A percentile compares a stretch with the other conserved stretches of the same genome.
These are phyloP conservation scores for Pistacia integerrima DNA, from an alignment of 345 rosid genomes.

Conservation along the genomic window DNA sequence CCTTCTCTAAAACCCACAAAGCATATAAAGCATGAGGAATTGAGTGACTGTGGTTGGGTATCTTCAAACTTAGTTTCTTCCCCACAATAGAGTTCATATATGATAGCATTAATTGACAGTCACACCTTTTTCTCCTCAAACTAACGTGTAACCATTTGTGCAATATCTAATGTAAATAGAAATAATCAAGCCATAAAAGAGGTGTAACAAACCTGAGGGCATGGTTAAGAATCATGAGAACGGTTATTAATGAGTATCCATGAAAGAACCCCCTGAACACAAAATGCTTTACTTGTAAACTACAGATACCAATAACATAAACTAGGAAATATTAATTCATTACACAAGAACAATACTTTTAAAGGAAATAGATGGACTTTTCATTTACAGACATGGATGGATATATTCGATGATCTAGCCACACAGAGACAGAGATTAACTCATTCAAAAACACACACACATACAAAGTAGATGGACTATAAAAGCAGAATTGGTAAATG, in stretches of 20 bases:
- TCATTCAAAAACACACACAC: background rate
- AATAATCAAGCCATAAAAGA: constrained; percentile 20
- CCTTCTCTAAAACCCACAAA: too few relatives aligned
- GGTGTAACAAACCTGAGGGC: constrained; percentile 75
- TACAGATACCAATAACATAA: constrained; percentile 2
- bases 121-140: too few relatives aligned
- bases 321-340: constrained; percentile 4
- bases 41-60: background rate
- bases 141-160: background rate
- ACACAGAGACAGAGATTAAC: background rate
- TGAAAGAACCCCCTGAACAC: constrained; percentile 91
- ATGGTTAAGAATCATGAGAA: constrained; percentile 94
- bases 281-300: constrained; percentile 9
- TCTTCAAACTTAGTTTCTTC: background rate
- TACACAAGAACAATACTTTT: background rate
- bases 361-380: background rate
- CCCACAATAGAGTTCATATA: background rate
- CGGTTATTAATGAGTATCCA: constrained; percentile 81
- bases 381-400: background rate
- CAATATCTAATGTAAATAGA: constrained; percentile 8
- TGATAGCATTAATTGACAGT: background rate
- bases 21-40: background rate
- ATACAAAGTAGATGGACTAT: background rate
- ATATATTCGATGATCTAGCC: background rate
- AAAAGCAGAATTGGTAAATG: constrained; percentile 14